Base-by-base conservation (phyloP, 148 eudicot species). In the Beta vulgaris region DNA sequence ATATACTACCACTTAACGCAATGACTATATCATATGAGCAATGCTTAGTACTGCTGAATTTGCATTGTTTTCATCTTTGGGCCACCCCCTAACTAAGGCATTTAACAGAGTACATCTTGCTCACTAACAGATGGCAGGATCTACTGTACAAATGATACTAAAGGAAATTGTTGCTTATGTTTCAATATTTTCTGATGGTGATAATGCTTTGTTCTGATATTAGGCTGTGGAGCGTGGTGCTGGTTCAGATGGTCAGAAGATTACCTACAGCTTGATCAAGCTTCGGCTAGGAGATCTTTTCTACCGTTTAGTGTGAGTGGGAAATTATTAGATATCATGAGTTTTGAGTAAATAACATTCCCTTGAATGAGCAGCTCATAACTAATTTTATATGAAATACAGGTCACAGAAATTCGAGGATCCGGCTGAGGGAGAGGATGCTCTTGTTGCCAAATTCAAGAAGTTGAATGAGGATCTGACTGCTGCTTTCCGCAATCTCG, bases 351-450 rank as follows among this genome's bases (percentile, higher is more conserved):
- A 25, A 39, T 18, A 28, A 7, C 2, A 29, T 46, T 59, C 29
- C 48, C 21, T 32, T 32, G 28, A 43, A 19, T 44, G 43, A 40
- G 15, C 19, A 59, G 57, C 74, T 62, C 18, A 29, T 72, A 72
- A 70, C 60, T 58, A 19, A 21, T 12, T 19, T 9, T 60, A 49
- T 36, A 28, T 68, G 44, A 14, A n/a, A 13, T 11, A 68, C 98
- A 91, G 96, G 84, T 93, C 96, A 67, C 93, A 93, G 80, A 93
- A 93, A 62, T 93, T 91, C 39, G 98, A 93, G 85, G 98, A 93
- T 60, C 98, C 98, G 7, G 93, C 91, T 35, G 98, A 93, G 86
- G 96, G 98, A 37, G 96, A 93, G 82, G 90, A 87, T 3, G 81
- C 81, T 31, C 91, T 93, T 58, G 81, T 88, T 36, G 93, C 84